Percentiles rank a stretch among this genome's conserved stretches.
Evolutionary conservation across 441 rosid species (phyloP).

Genomic region (Gossypium davidsonii): DNA sequence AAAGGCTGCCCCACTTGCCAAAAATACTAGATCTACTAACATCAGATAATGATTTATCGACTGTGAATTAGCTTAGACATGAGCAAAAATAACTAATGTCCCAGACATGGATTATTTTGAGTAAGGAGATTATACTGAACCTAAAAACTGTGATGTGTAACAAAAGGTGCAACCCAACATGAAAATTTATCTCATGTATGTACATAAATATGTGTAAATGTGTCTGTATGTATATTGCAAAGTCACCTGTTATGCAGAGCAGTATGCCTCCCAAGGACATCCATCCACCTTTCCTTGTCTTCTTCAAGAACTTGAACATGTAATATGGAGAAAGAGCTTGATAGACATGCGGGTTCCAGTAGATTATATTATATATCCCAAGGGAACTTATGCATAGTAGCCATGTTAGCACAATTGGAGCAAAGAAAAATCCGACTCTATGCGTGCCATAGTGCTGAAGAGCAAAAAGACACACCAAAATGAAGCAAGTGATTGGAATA

Average conservation of each 20-base stretch:
- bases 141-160: neutral
- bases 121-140: neutral
- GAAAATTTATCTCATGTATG: neutral
- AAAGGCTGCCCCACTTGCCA: conserved; percentile 1
- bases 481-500: conserved; percentile 84
- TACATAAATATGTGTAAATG: neutral
- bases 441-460: conserved; percentile 97
- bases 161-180: neutral
- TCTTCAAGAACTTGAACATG: conserved; percentile 95
- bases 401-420: conserved; percentile 79
- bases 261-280: conserved; percentile 95
- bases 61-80: neutral
- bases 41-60: neutral
- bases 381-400: conserved; percentile 79
- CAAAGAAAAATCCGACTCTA: conserved; percentile 79
- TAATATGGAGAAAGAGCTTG: conserved; percentile 88
- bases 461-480: conserved; percentile 84
- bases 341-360: conserved; percentile 80
- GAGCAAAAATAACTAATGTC: neutral
- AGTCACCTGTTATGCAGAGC: conserved; percentile 86
- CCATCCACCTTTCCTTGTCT: conserved; percentile 88
- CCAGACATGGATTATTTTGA: neutral
- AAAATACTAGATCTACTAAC: neutral
- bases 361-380: conserved; percentile 80
- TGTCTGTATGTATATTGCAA: neutral